Evolutionary conservation across 805 yeast species (phyloP), one percentile per base, ranked within the genome.

Genomic region (Brettanomyces nanus): DNA sequence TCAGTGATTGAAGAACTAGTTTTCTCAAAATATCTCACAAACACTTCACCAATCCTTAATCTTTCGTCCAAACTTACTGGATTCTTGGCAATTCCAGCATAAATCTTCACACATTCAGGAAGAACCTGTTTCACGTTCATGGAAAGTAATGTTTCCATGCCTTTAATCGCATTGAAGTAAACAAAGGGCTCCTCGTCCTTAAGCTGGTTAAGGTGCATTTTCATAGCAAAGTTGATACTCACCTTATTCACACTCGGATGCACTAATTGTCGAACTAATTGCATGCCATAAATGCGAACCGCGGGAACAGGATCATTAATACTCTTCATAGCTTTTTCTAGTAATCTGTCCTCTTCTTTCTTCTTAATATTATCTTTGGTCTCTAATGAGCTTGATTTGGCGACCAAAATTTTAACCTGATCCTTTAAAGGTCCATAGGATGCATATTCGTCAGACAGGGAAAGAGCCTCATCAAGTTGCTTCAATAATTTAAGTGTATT

Each of bases 101-200:
- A 50, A 1, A 43, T 38, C 3, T 36, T 32, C 9, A 54, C 13
- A 17, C 42, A 31, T 6, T 37, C 32, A 1, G 28, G 29, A 3
- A 54, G 32, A 3, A 45, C 37, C 5, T 37, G 22, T n/a, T 38
- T 19, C 64, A 63, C 38, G 69, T 68, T 40, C 54, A 52, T 27
- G 63, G 73, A 31, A n/a, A 82, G 55, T 28, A 87, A 56, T 13
- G 71, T 65, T 31, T 77, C 80, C 19, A 92, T 58, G 0, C 92
- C 89, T 50, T 83, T 85, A 44, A 92, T 84, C 1, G 81, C 82
- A 51, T 85, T 90, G 38, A 92, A 56, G 53, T 85, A 92, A 13
- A 92, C 75, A 55, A 78, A 90, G 0, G 98, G 95, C 42, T 90
- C 98, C 0, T 75, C 68, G 47, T 86, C 94, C 33, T 71, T 69